Base-by-base conservation (phyloP, 2,329 filamentous ascomycete species). In the Claviceps maximensis region DNA sequence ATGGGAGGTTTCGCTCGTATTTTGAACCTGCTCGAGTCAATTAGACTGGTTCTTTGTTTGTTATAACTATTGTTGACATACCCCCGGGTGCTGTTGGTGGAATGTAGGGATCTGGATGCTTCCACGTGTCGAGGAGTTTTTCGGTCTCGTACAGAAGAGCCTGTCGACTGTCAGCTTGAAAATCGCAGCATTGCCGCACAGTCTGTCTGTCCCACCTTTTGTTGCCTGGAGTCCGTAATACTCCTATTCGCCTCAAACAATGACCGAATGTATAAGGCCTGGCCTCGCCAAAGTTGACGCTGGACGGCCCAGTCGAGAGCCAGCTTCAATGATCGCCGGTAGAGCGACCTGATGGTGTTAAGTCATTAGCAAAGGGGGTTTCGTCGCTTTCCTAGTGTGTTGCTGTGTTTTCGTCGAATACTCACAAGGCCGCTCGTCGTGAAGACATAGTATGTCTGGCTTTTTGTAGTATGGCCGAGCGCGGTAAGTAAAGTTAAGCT, bases 271-370 rank as follows among this genome's bases (percentile, higher is more conserved):
- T 98, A 97, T 58, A 97, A 75, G 33, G 93, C 93, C 71, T 97
- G 93, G 57, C 91, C 90, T 62, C 93, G 86, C 91, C 93, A 98
- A 56, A 96, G 73, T 63, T 91, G 82, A 60, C 93, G 82, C 68
- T 96, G 87, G 58, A 97, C 89, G 54, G 89, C 82, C 93, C 93
- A 98, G 74, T 96, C 89, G 59, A 97, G 82, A 44, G 93, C 80
- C 59, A 96, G 83, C 78, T 96, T 96, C 66, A 98, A 72, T 27
- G 89, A 89, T 61, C 89, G 88, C 66, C 91, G 85, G 72, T 98
- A 98, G 56, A 98, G 84, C 44, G 81, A 84, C 60, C 81, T 84
- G 21, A 56, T 7, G 21, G 23, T 17, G 23, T 25, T 8, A 44
- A 12, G 4, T 45, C n/a, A 10, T 54, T 40, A 52, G 50, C 4